Base-by-base conservation (phyloP, 1,139 yeast species). In the Hanseniaspora sp. region DNA sequence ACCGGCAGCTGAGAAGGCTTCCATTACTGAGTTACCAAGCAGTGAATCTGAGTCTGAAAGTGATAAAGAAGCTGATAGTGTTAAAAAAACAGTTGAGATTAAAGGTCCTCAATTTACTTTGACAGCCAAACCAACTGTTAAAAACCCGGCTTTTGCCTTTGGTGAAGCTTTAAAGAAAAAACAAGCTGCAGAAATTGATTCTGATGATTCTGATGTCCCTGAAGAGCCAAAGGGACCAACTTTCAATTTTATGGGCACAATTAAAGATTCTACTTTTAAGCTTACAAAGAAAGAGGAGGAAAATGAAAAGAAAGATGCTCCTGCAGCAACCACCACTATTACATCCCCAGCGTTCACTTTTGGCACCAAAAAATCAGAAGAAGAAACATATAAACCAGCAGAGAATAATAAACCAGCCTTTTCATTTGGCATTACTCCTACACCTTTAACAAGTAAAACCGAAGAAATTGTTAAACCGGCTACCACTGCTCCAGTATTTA, bases 81-180 rank as follows among this genome's bases (percentile, higher is more conserved):
- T 71, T 15, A 71, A 70, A 40, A 73, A 73, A 17, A 76, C 74
- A 42, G 66, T 78, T 43, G 76, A 76, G 61, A 73, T 76, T 17
- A 76, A 82, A 63, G 94, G 94, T 0, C 94, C 94, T 12, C 67
- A 69, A 46, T 84, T 84, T 65, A 75, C 79, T 1, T 61, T 83
- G 49, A 64, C 66, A 7, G 60, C 72, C 12, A 74, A 76, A 51
- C 86, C 87, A 44, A 76, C 77, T 1, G 71, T 78, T 1, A 76
- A 76, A 49, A 74, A 74, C 53, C 74, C 84, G 1, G 82, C 81
- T 1, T 84, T 86, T 63, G 69, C 80, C 11, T 79, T 76, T 59
- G 76, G 75, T 56, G 54, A 44, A 33, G 44, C 47, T 15, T 18
- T 51, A 28, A 72, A 73, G 8, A 74, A 77, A 28, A 78, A 74